Evolutionary conservation across 306 rosid species (phyloP).

Genomic region (Vigna radiata): DNA sequence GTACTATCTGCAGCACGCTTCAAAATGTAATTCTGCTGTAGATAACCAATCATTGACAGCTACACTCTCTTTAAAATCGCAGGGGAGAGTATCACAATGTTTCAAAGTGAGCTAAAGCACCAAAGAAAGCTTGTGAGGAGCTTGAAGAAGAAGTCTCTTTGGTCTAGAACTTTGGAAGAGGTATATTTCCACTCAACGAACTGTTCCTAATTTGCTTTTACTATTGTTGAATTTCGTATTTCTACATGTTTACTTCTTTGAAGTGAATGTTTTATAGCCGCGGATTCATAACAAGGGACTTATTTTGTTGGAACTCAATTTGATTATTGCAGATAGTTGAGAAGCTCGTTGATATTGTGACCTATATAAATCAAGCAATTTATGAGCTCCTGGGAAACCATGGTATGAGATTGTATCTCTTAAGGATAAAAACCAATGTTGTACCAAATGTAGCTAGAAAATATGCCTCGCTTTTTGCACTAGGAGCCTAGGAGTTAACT

Average conservation of each 20-base stretch:
- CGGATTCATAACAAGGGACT: constrained; percentile 16
- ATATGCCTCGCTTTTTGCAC: constrained; percentile 5
- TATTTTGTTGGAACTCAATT: constrained; percentile 36
- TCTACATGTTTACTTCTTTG: not conserved
- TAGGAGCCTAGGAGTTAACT: constrained; percentile 7
- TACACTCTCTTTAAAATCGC: constrained; percentile 51
- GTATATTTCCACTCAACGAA: constrained; percentile 55
- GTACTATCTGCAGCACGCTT: constrained; percentile 28
- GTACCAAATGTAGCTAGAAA: not conserved
- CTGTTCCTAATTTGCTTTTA: constrained; percentile 27
- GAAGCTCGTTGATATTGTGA: constrained; percentile 76
- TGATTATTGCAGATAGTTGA: constrained; percentile 81
- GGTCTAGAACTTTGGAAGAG: constrained; percentile 89
- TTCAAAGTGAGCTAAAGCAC: constrained; percentile 81
- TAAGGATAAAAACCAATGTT: constrained; percentile 11
- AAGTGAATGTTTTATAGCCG: constrained; percentile 13
- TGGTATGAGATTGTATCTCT: constrained; percentile 57
- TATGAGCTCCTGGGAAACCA: constrained; percentile 67
- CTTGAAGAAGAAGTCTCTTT: constrained; percentile 91
- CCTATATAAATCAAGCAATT: constrained; percentile 71
- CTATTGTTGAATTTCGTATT: constrained; percentile 34
- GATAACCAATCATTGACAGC: constrained; percentile 44
- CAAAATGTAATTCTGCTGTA: constrained; percentile 28
- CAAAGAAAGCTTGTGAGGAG: constrained; percentile 83
- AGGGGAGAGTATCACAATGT: constrained; percentile 81